Evolutionary conservation across 768 basidiomycete species (phyloP).

Genomic region (Cystobasidium ongulense): DNA sequence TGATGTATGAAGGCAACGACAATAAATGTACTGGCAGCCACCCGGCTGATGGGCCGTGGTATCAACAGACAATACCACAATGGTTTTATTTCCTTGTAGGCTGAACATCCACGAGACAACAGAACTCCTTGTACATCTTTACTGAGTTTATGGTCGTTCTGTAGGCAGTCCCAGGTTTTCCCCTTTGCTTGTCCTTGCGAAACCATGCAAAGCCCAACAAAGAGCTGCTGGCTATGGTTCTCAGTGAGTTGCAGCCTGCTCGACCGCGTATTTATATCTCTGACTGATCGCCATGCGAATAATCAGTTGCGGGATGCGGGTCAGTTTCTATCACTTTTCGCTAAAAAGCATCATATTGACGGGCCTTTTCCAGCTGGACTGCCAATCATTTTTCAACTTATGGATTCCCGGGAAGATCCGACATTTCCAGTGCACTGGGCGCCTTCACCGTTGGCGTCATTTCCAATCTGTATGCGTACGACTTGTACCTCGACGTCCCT

Average conservation of each 20-base stretch:
- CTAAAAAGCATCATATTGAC: constrained; percentile 32
- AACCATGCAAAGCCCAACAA: constrained; percentile 58
- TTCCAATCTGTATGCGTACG: constrained; percentile 54
- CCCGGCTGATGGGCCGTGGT: constrained; percentile 57
- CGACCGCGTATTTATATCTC: neutral
- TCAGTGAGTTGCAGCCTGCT: constrained; percentile 40
- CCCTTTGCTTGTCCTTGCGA: constrained; percentile 59
- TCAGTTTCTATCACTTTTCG: neutral
- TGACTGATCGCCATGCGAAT: neutral
- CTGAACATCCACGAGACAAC: too few species aligned
- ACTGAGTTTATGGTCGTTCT: too few species aligned
- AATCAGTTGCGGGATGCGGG: constrained; percentile 30
- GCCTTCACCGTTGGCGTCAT: constrained; percentile 73
- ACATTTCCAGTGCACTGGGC: constrained; percentile 70
- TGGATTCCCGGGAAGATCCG: constrained; percentile 43
- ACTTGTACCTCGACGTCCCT: too few species aligned
- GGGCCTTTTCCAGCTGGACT: constrained; percentile 63
- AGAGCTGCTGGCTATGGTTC: constrained; percentile 52
- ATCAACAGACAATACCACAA: constrained; percentile 59
- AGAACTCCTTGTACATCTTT: too few species aligned
- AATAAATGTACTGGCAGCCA: constrained; percentile 58
- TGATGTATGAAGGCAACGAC: constrained; percentile 52
- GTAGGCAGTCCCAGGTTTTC: constrained; percentile 58
- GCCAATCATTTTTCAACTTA: constrained; percentile 63
- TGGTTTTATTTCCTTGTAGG: constrained; percentile 57